Conservation (phyloP, 208 protist genomes). For the Trypanosoma brucei region DNA sequence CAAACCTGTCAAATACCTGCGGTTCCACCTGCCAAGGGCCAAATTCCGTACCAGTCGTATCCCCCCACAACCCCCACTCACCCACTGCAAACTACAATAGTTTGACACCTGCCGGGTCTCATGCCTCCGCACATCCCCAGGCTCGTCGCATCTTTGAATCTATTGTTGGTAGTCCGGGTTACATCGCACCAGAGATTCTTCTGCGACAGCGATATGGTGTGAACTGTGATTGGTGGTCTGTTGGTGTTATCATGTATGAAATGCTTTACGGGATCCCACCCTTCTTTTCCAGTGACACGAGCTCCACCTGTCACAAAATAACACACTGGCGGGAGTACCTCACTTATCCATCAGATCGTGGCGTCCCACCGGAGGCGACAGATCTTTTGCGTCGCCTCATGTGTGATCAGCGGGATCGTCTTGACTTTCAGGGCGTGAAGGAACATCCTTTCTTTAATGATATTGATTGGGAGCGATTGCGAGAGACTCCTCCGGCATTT, state of each 20-base stretch:
- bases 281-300: constrained; percentile 91
- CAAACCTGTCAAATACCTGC: no score
- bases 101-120: not conserved
- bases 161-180: constrained; percentile 95
- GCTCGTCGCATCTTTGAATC: constrained; percentile 83
- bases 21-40: no score
- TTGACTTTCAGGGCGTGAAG: constrained; percentile 75
- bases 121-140: constrained; percentile 9
- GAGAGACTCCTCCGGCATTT: constrained; percentile 54
- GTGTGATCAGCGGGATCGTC: constrained; percentile 78
- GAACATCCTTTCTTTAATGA: constrained; percentile 77
- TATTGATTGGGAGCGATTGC: constrained; percentile 66
- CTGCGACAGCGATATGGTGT: constrained; percentile 91
- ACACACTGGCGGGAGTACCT: constrained; percentile 90
- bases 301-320: constrained; percentile 94
- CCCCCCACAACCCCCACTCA: constrained; percentile 5
- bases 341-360: constrained; percentile 76
- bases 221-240: constrained; percentile 97
- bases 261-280: constrained; percentile 95
- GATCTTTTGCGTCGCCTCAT: constrained; percentile 91
- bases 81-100: not conserved
- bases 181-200: constrained; percentile 96
- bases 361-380: constrained; percentile 80
- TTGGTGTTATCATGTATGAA: constrained; percentile 97
- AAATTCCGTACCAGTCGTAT: not conserved